Percentiles rank a stretch among this genome's conserved stretches.
These are phyloP conservation scores for Penicillium samsonianum DNA, from an alignment of 495 filamentous ascomycete species.

Conservation along the genomic window DNA sequence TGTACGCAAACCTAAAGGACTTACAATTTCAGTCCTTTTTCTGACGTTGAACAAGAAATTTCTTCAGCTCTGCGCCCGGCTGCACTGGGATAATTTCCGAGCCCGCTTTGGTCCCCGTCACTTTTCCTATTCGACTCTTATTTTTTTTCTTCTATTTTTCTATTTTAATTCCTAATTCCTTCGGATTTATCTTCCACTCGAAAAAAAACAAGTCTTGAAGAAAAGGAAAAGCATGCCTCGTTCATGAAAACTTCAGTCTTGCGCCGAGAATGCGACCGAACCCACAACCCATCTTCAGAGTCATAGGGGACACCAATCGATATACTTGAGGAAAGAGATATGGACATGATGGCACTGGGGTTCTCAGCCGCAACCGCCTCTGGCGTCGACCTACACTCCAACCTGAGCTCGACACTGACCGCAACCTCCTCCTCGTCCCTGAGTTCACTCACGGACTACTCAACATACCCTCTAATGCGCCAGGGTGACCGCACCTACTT, in stretches of 20 bases:
- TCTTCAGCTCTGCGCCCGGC: constrained; percentile 5
- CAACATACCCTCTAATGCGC: constrained; percentile 63
- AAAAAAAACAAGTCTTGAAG: neutral
- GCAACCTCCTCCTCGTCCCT: constrained; percentile 44
- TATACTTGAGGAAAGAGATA: constrained; percentile 25
- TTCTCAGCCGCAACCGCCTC: constrained; percentile 34
- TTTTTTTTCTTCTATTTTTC: neutral
- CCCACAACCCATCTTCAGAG: constrained; percentile 26
- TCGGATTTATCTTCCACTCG: constrained; percentile 7
- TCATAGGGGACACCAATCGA: constrained; percentile 24
- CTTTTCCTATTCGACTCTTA: constrained; percentile 13
- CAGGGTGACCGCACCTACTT: constrained; percentile 80
- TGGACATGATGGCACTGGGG: constrained; percentile 41
- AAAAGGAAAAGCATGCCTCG: constrained; percentile 21
- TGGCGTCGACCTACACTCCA: constrained; percentile 44
- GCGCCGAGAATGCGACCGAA: constrained; percentile 39
- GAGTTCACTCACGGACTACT: constrained; percentile 45
- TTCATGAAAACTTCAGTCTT: constrained; percentile 27
- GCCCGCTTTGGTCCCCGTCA: constrained; percentile 16
- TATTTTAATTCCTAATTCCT: constrained; percentile 9
- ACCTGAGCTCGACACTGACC: constrained; percentile 40
- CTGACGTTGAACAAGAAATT: constrained; percentile 10
- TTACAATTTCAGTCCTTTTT: neutral
- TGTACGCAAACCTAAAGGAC: neutral
- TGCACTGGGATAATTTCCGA: constrained; percentile 14